Percentiles rank a stretch among this genome's conserved stretches.
These are phyloP conservation scores for Boletales sp. DNA, from an alignment of 768 basidiomycete genomes.

Conservation along the genomic window DNA sequence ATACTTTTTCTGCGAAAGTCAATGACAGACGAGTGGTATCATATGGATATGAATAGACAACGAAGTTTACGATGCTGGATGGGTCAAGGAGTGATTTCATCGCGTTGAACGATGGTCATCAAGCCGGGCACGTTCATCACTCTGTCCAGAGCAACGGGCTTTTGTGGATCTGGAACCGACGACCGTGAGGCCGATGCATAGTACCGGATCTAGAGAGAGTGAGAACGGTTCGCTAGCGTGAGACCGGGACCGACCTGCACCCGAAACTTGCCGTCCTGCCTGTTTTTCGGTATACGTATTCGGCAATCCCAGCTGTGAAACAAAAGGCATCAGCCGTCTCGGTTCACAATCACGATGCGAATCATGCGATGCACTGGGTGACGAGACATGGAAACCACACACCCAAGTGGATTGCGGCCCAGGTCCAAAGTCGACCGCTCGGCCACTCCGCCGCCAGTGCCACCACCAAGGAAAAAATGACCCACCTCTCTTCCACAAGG, in stretches of 20 bases:
- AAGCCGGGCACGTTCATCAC: constrained; percentile 64
- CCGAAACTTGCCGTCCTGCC: constrained; percentile 49
- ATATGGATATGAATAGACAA: neutral
- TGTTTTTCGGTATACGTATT: constrained; percentile 51
- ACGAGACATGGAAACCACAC: too few relatives aligned
- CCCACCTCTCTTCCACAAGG: constrained; percentile 68
- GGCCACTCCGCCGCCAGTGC: neutral
- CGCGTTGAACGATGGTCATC: constrained; percentile 65
- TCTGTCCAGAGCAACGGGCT: constrained; percentile 59
- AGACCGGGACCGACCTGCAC: constrained; percentile 46
- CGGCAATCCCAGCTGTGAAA: constrained; percentile 58
- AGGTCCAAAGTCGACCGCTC: neutral
- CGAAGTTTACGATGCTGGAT: neutral
- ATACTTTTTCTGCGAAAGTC: neutral
- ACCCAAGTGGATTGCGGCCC: neutral
- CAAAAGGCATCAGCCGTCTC: constrained; percentile 3
- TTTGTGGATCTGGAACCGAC: constrained; percentile 48
- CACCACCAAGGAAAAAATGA: constrained; percentile 10
- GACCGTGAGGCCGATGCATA: constrained; percentile 57
- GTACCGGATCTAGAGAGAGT: constrained; percentile 52
- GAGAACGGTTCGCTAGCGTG: neutral
- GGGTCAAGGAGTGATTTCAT: constrained; percentile 21
- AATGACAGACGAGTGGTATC: neutral
- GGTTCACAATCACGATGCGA: too few relatives aligned
- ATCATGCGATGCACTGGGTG: too few relatives aligned